Base-by-base conservation (phyloP, 2,329 filamentous ascomycete species). In the Nemania diffusa region DNA sequence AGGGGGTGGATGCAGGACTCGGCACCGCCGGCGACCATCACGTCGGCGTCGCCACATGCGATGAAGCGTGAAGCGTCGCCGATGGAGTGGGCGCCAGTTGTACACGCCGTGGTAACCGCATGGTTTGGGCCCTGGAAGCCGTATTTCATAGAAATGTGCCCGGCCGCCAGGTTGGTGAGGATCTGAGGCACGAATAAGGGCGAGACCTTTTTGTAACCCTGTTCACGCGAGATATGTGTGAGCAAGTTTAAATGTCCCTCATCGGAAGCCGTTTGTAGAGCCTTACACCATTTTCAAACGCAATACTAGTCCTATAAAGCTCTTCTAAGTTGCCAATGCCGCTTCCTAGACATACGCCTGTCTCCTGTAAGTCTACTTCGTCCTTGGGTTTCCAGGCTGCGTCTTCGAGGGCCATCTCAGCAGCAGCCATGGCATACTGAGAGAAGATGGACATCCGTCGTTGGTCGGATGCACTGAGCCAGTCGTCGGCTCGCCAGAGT, bases 1-100 rank as follows among this genome's bases (percentile, higher is more conserved):
- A 99, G 85, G 9, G 96, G 96, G 77, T 99, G 95, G 63, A 99
- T 95, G 78, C 96, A 99, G 0, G 95, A 94, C 80, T 99, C 96
- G 8, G 95, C 89, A 29, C 95, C 95, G 48, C 96, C 96, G n/a
- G 96, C 94, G 8, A 99, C 82, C 94, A 99, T 98, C 62, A 98
- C 91, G 78, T 97, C 87, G 52, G 95, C 95, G 77, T 98, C 95
- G 6, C 94, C 94, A 75, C 90, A 90, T n/a, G 91, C 88, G 69
- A 99, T 95, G 77, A 97, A 93, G 20, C 95, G 89, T n/a, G 92
- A 90, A 5, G 96, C 96, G 78, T 99, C 96, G 20, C 95, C 96
- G 57, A 99, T 90, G 1, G 94, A 94, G 81, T 99, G 96, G 0
- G 95, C 93, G 11, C 96, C 96, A 0, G 96, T 99, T 0, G 96